These are phyloP conservation scores for Talaromyces ruber DNA, from an alignment of 495 filamentous ascomycete species.

Conservation along the genomic window DNA sequence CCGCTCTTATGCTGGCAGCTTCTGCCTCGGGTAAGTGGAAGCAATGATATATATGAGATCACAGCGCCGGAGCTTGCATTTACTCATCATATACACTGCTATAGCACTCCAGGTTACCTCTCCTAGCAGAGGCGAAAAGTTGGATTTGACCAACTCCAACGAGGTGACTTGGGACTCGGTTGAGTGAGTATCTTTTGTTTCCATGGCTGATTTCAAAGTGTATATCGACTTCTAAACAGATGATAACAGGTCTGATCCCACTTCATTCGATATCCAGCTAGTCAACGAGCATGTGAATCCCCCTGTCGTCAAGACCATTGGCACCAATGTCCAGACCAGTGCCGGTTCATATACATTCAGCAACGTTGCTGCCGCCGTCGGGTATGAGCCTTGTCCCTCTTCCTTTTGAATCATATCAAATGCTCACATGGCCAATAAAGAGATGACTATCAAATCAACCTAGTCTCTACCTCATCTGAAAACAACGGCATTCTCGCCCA, in stretches of 20 bases:
- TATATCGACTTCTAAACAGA: background rate
- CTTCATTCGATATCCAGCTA: constrained; percentile 23
- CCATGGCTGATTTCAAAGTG: background rate
- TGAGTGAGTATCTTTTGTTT: constrained; percentile 11
- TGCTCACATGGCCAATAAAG: constrained; percentile 10
- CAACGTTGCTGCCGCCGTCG: constrained; percentile 14
- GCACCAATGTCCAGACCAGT: constrained; percentile 18
- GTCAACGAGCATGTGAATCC: constrained; percentile 29
- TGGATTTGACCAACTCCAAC: constrained; percentile 20
- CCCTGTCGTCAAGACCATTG: constrained; percentile 31
- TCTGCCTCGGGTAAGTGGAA: constrained; percentile 1
- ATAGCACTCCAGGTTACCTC: constrained; percentile 25
- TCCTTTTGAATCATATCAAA: background rate
- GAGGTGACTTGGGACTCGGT: constrained; percentile 30
- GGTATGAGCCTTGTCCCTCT: constrained; percentile 14
- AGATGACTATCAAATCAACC: constrained; percentile 31
- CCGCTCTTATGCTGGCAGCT: background rate
- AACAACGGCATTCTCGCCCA: constrained; percentile 36
- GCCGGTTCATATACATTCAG: constrained; percentile 22
- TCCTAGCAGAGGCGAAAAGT: constrained; percentile 20
- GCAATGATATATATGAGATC: background rate
- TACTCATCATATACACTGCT: background rate
- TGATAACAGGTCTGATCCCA: constrained; percentile 22
- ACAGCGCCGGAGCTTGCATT: background rate
- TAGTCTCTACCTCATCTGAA: constrained; percentile 16